A percentile compares a stretch with the other conserved stretches of the same genome.
These are phyloP conservation scores for Penicillium soppii DNA, from an alignment of 495 filamentous ascomycete genomes.

Conservation along the genomic window DNA sequence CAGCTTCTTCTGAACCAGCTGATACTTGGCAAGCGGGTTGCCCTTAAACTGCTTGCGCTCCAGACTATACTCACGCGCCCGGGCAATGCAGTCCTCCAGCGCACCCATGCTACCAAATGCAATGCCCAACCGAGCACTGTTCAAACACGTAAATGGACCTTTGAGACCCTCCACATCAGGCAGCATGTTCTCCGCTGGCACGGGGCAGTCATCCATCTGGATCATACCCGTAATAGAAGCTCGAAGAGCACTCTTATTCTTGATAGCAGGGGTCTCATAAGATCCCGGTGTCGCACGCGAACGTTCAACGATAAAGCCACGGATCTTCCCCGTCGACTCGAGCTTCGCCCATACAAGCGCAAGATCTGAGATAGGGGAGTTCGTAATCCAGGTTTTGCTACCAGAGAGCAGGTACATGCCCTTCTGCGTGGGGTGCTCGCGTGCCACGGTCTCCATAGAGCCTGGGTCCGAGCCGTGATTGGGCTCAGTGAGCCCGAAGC, in stretches of 20 bases:
- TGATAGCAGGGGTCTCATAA: constrained; percentile 86
- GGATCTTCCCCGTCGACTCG: constrained; percentile 86
- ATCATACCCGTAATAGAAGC: constrained; percentile 98
- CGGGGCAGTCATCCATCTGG: constrained; percentile 85
- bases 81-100: constrained; percentile 81
- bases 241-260: constrained; percentile 91
- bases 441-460: constrained; percentile 88
- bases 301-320: constrained; percentile 88
- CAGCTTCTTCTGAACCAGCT: constrained; percentile 98
- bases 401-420: constrained; percentile 80
- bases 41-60: constrained; percentile 96
- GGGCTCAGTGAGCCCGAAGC: constrained; percentile 94
- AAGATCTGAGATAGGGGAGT: constrained; percentile 90
- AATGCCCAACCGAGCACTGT: constrained; percentile 90
- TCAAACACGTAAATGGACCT: constrained; percentile 92
- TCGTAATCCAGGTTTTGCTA: constrained; percentile 98
- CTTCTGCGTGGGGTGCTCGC: constrained; percentile 82
- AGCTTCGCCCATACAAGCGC: constrained; percentile 94
- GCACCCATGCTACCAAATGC: constrained; percentile 92
- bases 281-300: constrained; percentile 79
- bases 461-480: constrained; percentile 98
- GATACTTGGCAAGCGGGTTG: constrained; percentile 94
- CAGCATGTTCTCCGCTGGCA: constrained; percentile 91
- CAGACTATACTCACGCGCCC: constrained; percentile 82
- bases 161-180: constrained; percentile 82